Conservation (phyloP, 2,329 filamentous ascomycete species). For the Dryadomyces sulphureus region DNA sequence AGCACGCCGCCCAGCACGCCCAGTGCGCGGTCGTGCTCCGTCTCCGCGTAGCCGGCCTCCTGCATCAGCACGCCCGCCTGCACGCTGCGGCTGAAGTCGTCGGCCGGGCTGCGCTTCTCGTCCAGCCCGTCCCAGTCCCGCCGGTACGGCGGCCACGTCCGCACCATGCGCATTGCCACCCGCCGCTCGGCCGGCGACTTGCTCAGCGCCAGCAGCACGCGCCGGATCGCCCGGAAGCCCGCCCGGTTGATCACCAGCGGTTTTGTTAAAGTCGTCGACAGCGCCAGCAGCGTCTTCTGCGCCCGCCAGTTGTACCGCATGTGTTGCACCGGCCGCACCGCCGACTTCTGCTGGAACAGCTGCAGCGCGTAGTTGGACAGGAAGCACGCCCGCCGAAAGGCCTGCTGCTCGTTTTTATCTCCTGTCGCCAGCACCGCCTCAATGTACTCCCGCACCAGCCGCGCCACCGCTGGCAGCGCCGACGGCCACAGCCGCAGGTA, state of each 20-base stretch:
- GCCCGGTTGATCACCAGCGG: constrained; percentile 25
- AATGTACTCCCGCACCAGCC: constrained; percentile 15
- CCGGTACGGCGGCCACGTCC: constrained; percentile 47
- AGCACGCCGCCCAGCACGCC: constrained; percentile 37
- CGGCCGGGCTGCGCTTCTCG: constrained; percentile 32
- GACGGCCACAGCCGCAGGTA: constrained; percentile 17
- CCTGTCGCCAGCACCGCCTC: constrained; percentile 6
- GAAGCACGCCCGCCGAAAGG: constrained; percentile 17
- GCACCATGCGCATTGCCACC: constrained; percentile 30
- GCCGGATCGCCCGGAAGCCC: constrained; percentile 39
- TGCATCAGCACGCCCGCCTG: constrained; percentile 38
- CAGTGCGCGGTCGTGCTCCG: constrained; percentile 31
- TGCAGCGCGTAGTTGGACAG: constrained; percentile 26
- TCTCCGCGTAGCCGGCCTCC: constrained; percentile 38
- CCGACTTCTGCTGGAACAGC: constrained; percentile 21
- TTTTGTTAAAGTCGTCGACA: constrained; percentile 31
- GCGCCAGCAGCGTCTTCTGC: constrained; percentile 35
- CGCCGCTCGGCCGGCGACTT: constrained; percentile 36
- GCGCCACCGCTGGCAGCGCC: constrained; percentile 15
- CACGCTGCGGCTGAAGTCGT: constrained; percentile 38
- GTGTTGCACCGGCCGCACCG: constrained; percentile 17
- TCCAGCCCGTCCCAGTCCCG: constrained; percentile 44
- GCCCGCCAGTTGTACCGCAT: constrained; percentile 41
- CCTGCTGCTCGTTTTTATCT: constrained; percentile 7
- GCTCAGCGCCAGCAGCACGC: constrained; percentile 35